These are phyloP conservation scores for Botrytis hyacinthi DNA, from an alignment of 2,329 filamentous ascomycete species.

Conservation along the genomic window DNA sequence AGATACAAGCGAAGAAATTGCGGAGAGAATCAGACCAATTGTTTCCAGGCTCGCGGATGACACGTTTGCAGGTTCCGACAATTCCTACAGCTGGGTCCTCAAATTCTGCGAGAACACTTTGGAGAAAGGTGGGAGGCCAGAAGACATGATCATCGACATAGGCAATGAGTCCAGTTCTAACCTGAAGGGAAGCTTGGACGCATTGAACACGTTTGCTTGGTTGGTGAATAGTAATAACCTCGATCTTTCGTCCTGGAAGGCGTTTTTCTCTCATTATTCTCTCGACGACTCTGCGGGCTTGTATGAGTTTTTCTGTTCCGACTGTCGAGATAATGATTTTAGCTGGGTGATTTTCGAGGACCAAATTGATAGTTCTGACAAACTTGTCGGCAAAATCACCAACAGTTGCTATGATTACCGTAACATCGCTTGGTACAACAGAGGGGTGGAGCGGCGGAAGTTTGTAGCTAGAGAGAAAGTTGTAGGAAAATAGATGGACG, in stretches of 20 bases:
- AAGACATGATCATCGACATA: conserved; percentile 29
- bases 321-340: conserved; percentile 28
- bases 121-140: conserved; percentile 28
- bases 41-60: conserved; percentile 41
- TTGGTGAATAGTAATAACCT: conserved; percentile 10
- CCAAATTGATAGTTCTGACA: conserved; percentile 15
- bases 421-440: conserved; percentile 26
- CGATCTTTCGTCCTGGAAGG: conserved; percentile 2
- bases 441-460: conserved; percentile 12
- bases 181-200: conserved; percentile 22
- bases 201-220: conserved; percentile 27
- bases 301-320: conserved; percentile 16
- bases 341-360: conserved; percentile 24
- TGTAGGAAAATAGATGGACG: conserved; percentile 28
- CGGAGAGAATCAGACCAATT: conserved; percentile 22
- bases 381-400: conserved; percentile 26
- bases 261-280: background rate
- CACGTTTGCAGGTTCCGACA: conserved; percentile 57
- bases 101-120: conserved; percentile 26
- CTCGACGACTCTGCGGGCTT: background rate
- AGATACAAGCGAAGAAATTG: conserved; percentile 59
- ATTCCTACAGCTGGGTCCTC: conserved; percentile 46
- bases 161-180: conserved; percentile 25
- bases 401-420: conserved; percentile 30
- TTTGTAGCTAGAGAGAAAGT: conserved; percentile 6